Evolutionary conservation across 2,329 filamentous ascomycete species (phyloP).

Genomic region (Fusarium brevicatenulatum): DNA sequence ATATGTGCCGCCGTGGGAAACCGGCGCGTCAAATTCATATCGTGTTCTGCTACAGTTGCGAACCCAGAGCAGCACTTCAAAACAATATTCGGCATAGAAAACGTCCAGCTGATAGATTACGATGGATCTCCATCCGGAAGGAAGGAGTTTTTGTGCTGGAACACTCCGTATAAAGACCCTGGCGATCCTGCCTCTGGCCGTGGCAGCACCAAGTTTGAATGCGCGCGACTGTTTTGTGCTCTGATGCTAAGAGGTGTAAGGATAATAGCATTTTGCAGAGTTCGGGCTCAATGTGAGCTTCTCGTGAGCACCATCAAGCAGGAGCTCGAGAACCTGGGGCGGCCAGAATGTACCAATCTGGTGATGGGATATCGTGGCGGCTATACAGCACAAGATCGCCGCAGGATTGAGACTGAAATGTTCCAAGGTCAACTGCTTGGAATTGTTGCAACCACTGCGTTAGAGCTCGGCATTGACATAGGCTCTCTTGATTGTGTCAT

Average conservation of each 20-base stretch:
- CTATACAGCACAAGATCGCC: slow-evolving; percentile 90
- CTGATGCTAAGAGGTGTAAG: slow-evolving; percentile 87
- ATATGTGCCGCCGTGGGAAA: slow-evolving; percentile 94
- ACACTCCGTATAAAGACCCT: slow-evolving; percentile 93
- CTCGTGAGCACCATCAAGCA: slow-evolving; percentile 82
- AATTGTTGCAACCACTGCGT: slow-evolving; percentile 90
- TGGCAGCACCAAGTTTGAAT: slow-evolving; percentile 83
- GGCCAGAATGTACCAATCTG: slow-evolving; percentile 77
- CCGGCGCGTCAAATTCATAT: slow-evolving; percentile 85
- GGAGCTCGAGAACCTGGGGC: slow-evolving; percentile 78
- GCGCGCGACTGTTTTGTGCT: slow-evolving; percentile 90
- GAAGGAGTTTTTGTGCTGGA: slow-evolving; percentile 98
- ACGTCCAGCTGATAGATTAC: slow-evolving; percentile 84
- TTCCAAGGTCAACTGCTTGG: slow-evolving; percentile 94
- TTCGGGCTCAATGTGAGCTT: slow-evolving; percentile 88
- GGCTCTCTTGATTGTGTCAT: slow-evolving; percentile 93
- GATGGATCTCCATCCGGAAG: slow-evolving; percentile 90
- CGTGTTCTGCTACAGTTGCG: slow-evolving; percentile 94
- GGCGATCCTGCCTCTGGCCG: slow-evolving; percentile 86
- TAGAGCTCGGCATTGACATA: slow-evolving; percentile 96
- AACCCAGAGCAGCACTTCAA: slow-evolving; percentile 93
- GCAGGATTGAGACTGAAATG: slow-evolving; percentile 93
- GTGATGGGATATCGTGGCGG: slow-evolving; percentile 97
- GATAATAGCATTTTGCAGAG: slow-evolving; percentile 91
- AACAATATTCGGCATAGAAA: slow-evolving; percentile 88